Base-by-base conservation (phyloP, 2,329 filamentous ascomycete species). In the Meredithiella fracta region DNA sequence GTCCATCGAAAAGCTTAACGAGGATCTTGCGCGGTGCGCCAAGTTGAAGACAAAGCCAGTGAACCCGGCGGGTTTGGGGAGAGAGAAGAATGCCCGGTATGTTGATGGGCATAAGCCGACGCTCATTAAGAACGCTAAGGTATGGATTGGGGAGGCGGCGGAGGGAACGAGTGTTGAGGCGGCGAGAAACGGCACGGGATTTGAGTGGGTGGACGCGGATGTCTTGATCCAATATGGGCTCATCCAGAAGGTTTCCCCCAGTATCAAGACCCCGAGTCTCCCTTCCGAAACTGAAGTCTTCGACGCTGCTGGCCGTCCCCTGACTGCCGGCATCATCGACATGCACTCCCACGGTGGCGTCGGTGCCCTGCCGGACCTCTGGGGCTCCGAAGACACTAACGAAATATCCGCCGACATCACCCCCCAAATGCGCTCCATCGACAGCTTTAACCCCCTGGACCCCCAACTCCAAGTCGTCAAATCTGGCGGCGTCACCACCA, bases 271-370 rank as follows among this genome's bases (percentile, higher is more conserved):
- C 7, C 26, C 8, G 5, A 23, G 17, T 3, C 29, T 56, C 7
- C 44, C 42, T n/a, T 22, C 49, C 8, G 51, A 56, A 20, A 49
- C 47, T 17, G 15, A 50, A 4, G 62, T 80, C 7, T 82, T 73
- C 64, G 71, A 85, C 55, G 80, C 79, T 3, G 65, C 72, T 25
- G 80, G 82, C 1, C 74, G 79, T 2, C 78, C 73, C 57, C 68
- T 86, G 20, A 86, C 83, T 0, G 72, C 73, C 6, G 83, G 82
- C 15, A 79, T 86, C 61, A 78, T 86, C 51, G 83, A 86, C 63
- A 85, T 85, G 79, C 82, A 86, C 66, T 80, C 75, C 34, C 83
- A 86, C 63, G 73, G 79, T 1, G 79, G 81, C 6, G 75, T 83
- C 0, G 70, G 73, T 29, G 70, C 74, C 15, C 66, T 84, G n/a